Evolutionary conservation across 192 early-diverging fungal species (phyloP), one percentile per base, ranked within the genome.

Genomic region (Backusella parvicylindrica): DNA sequence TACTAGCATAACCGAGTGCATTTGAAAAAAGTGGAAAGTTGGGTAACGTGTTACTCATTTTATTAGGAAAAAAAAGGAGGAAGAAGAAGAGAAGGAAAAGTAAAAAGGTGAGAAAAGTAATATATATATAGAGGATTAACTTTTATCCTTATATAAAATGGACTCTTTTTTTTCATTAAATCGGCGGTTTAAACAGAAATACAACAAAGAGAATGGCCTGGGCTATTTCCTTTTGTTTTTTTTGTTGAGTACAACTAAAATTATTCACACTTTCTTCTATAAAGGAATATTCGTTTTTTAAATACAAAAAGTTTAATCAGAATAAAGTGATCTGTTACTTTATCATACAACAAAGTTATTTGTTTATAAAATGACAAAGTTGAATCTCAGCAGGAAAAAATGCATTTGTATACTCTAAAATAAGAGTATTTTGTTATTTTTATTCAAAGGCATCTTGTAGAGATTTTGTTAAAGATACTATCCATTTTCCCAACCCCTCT

Each of bases 21-120:
- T 78, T 77, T 23, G 60, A 28, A 63, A 85, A 85, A 28, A 83
- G 30, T 8, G 79, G 79, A 15, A 85, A n/a, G 9, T 71, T 49
- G 12, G 84, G 84, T 23, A 84, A 65, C 28, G 70, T n/a, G 16
- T 53, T 38, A 31, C 28, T 70, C 68, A 47, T 40, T n/a, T 15
- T 37, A 33, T 64, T 35, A 23, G 47, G 16, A 50, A 38, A 74
- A 35, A 6, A 72, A 32, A 30, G 15, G 16, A 23, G 30, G 28
- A 75, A 33, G 23, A 53, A 75, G 13, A 68, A 32, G n/a, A 64
- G 2, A 6, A 18, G 6, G 43, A 47, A 6, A 18, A 47, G 15
- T 16, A 16, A 16, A 32, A 66, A 30, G 18, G 40, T 70, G 53
- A 56, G 53, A 56, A 56, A 56, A 56, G 53, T 23, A 23, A 9